Evolutionary conservation across 1,139 yeast species (phyloP), one percentile per base, ranked within the genome.

Genomic region (Yamadazyma dendronema): DNA sequence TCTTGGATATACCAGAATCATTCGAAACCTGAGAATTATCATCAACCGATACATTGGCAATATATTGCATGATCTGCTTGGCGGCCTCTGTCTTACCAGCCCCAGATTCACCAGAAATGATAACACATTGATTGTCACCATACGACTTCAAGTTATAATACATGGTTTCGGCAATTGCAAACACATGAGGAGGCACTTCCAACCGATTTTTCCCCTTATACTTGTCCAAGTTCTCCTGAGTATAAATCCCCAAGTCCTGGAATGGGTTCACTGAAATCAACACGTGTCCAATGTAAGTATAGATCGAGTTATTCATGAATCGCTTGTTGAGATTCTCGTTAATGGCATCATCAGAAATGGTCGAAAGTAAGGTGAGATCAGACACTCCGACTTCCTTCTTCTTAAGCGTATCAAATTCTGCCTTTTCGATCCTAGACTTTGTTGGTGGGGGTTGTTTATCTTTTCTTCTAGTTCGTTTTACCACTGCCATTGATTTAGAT

Each of bases 61-160:
- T 86, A 59, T 94, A 94, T 61, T 94, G 97, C 98, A 94, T 94
- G 63, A 92, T 92, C 56, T 95, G 83, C 66, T 92, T 92, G 28
- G 98, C 98, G 14, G 98, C 97, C 63, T 92, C 98, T 5, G 98
- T 92, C 61, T 92, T 92, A 36, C 99, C 99, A 2, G 99, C 98
- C 44, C 99, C 99, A 1, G 97, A 88, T 61, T 94, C 99, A 37
- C 99, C 99, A 4, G 97, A 88, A 49, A 94, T 94, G 53, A 94
- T 94, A 29, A 94, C 98, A 74, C 98, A 92, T 61, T 94, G 98
- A 59, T 83, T 89, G 54, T 94, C 98, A 40, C 86, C 81, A 62
- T 94, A 94, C 0, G 95, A 84, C 63, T 90, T 90, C 81, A 94
- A 77, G 59, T 90, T 87, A 65, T 94, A 92, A 63, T 84, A 92